Conservation (phyloP, 768 basidiomycete species). For the Tricholoma bakamatsutake region DNA sequence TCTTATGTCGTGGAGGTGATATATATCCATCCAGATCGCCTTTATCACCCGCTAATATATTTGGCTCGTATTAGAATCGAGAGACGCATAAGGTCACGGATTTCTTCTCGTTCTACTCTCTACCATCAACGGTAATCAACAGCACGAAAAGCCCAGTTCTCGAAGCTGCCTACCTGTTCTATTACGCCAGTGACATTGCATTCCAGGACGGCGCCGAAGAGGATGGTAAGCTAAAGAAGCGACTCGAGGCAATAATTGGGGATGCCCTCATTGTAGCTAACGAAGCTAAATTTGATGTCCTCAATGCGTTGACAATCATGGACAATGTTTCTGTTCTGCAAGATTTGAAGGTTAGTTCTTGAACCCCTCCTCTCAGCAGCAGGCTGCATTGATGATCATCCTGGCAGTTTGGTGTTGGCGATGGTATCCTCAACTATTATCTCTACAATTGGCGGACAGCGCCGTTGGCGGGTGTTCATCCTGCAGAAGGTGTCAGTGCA, state of each 20-base stretch:
- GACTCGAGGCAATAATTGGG: slow-evolving; percentile 64
- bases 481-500: slow-evolving; percentile 44
- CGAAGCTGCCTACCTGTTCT: slow-evolving; percentile 93
- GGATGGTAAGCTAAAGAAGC: slow-evolving; percentile 56
- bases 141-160: slow-evolving; percentile 65
- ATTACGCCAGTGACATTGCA: slow-evolving; percentile 83
- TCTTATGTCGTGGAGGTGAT: slow-evolving; percentile 90
- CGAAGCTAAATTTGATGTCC: slow-evolving; percentile 87
- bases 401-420: slow-evolving; percentile 82
- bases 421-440: slow-evolving; percentile 89
- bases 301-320: slow-evolving; percentile 93
- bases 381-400: not conserved
- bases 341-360: slow-evolving; percentile 66
- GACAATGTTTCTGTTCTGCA: slow-evolving; percentile 82
- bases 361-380: not conserved
- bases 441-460: slow-evolving; percentile 93
- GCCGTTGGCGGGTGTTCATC: slow-evolving; percentile 64
- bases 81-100: slow-evolving; percentile 83
- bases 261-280: slow-evolving; percentile 82
- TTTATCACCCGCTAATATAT: not conserved
- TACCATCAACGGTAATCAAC: slow-evolving; percentile 90
- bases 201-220: slow-evolving; percentile 57
- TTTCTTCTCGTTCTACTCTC: slow-evolving; percentile 94
- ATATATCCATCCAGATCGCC: not conserved
- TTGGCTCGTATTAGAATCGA: slow-evolving; percentile 53